Evolutionary conservation across 768 basidiomycete species (phyloP).

Genomic region (Serendipita vermifera): DNA sequence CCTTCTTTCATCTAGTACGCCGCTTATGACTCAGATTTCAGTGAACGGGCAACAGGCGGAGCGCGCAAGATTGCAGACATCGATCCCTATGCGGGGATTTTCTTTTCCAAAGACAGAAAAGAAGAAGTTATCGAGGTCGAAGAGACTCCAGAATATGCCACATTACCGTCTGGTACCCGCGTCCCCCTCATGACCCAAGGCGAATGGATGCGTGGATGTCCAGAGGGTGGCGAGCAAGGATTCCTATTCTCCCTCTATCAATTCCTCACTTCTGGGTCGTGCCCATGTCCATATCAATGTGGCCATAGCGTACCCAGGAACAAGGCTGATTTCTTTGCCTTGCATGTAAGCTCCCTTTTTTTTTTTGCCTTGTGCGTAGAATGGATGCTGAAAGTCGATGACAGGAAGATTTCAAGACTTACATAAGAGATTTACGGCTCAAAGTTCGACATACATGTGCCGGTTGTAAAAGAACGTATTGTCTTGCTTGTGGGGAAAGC

Average conservation of each 20-base stretch:
- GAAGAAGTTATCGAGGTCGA: constrained; percentile 90
- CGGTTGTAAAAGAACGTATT: constrained; percentile 26
- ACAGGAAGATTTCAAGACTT: constrained; percentile 60
- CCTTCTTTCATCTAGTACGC: constrained; percentile 33
- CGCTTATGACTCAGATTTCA: constrained; percentile 77
- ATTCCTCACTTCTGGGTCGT: constrained; percentile 48
- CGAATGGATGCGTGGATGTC: constrained; percentile 96
- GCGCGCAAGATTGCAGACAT: constrained; percentile 7
- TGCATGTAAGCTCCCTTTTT: constrained; percentile 66
- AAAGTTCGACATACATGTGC: constrained; percentile 43
- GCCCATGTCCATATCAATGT: constrained; percentile 65
- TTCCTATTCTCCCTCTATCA: constrained; percentile 78
- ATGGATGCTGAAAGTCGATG: constrained; percentile 1
- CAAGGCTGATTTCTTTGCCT: constrained; percentile 68
- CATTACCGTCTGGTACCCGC: background rate
- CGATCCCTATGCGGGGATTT: constrained; percentile 45
- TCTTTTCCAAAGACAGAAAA: constrained; percentile 87
- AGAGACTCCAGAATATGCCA: constrained; percentile 49
- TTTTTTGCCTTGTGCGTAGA: constrained; percentile 15
- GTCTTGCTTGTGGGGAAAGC: constrained; percentile 65
- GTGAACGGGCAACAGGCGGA: constrained; percentile 17
- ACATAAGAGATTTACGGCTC: constrained; percentile 48
- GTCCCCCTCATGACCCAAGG: constrained; percentile 63
- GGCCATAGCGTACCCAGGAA: constrained; percentile 45
- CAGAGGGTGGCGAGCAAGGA: constrained; percentile 82